Percentiles rank a stretch among this genome's conserved stretches.
Evolutionary conservation across 257 asterid genomes (phyloP).

Genomic region (Penstemon davidsonii): DNA sequence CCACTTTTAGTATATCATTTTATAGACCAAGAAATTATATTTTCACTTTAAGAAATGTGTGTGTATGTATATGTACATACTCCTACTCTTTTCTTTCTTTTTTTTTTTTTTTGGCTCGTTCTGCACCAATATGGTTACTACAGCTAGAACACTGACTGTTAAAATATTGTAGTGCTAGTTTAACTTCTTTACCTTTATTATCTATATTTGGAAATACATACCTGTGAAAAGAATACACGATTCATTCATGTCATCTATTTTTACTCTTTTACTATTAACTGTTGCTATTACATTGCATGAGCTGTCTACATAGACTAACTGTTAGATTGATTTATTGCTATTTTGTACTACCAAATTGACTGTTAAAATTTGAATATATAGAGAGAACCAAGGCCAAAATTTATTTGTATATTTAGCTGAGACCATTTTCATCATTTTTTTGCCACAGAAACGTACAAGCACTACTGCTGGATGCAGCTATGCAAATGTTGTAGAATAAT

Average conservation of each 20-base stretch:
- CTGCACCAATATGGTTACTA: conserved; percentile 13
- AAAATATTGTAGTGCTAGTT: conserved; percentile 15
- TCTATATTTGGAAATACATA: conserved; percentile 33
- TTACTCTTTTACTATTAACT: background rate
- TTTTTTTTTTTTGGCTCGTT: too few species aligned
- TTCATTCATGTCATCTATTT: background rate
- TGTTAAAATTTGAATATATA: background rate
- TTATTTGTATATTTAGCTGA: background rate
- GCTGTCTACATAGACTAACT: conserved; percentile 7
- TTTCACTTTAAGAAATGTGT: too few species aligned
- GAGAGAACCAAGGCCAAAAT: background rate
- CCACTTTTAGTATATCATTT: conserved; percentile 38
- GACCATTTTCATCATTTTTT: background rate
- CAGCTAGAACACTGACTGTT: conserved; percentile 23
- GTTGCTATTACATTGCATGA: background rate
- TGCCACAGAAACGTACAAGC: too few species aligned
- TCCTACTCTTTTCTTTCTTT: background rate
- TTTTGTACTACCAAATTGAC: conserved; percentile 22
- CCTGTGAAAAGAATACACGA: background rate
- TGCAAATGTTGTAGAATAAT: too few species aligned
- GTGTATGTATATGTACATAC: too few species aligned
- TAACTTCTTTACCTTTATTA: background rate
- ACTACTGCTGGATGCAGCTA: too few species aligned
- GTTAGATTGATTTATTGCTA: conserved; percentile 8
- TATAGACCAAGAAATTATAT: conserved; percentile 8